A percentile compares a stretch with the other conserved stretches of the same genome.
These are phyloP conservation scores for Babjeviella inositovora DNA, from an alignment of 805 yeast species.

Conservation along the genomic window DNA sequence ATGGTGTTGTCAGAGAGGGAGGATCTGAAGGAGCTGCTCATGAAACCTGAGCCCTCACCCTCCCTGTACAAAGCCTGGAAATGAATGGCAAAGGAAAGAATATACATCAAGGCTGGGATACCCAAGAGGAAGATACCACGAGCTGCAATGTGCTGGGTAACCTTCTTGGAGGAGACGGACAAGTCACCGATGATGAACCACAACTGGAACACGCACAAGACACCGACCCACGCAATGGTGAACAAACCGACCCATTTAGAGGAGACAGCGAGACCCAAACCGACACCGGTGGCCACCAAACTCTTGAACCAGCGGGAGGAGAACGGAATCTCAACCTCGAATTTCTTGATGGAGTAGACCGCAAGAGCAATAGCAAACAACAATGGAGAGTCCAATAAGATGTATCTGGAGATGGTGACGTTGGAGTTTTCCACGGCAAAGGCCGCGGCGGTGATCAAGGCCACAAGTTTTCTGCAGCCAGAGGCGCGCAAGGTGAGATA, in stretches of 20 bases:
- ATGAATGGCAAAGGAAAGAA: conserved; percentile 46
- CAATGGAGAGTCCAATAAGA: conserved; percentile 63
- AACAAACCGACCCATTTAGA: conserved; percentile 81
- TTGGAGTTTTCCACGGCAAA: conserved; percentile 53
- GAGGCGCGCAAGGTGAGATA: conserved; percentile 58
- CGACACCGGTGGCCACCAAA: conserved; percentile 47
- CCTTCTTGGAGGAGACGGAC: conserved; percentile 22
- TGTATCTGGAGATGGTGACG: conserved; percentile 61
- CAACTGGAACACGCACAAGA: conserved; percentile 38
- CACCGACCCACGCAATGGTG: conserved; percentile 68
- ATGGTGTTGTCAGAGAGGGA: conserved; percentile 42
- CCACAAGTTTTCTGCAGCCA: conserved; percentile 52
- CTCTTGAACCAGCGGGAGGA: conserved; percentile 38
- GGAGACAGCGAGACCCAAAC: conserved; percentile 58
- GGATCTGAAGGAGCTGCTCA: conserved; percentile 59
- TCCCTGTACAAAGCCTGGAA: conserved; percentile 38
- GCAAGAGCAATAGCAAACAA: conserved; percentile 65
- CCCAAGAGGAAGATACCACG: conserved; percentile 41
- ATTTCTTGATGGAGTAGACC: conserved; percentile 46
- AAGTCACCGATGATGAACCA: conserved; percentile 69
- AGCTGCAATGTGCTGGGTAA: conserved; percentile 26
- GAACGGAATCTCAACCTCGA: conserved; percentile 51
- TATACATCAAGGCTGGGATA: conserved; percentile 39
- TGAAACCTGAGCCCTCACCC: conserved; percentile 59
- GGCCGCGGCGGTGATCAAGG: conserved; percentile 36